These are phyloP conservation scores for Chaetoceros muelleri DNA, from an alignment of 108 stramenopile genomes.

Conservation along the genomic window DNA sequence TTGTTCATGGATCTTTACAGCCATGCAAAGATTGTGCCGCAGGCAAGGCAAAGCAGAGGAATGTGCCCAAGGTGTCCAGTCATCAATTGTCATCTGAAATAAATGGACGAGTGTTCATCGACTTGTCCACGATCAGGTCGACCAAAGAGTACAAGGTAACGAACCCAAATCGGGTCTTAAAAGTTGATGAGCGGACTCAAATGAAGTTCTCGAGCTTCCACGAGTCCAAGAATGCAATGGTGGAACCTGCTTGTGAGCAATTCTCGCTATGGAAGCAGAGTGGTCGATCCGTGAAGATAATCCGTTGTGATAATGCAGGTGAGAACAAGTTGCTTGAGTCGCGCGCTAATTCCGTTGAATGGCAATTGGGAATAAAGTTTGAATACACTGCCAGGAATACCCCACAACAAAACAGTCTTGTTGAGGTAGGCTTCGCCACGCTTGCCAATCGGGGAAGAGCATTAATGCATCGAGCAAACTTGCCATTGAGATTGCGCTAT, in stretches of 20 bases:
- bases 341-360: conserved; percentile 1
- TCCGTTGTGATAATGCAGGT: conserved; percentile 10
- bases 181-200: conserved; percentile 10
- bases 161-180: neutral
- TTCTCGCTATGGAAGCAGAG: conserved; percentile 4
- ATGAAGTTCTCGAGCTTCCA: conserved; percentile 8
- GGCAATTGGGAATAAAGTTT: conserved; percentile 12
- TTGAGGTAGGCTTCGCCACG: conserved; percentile 17
- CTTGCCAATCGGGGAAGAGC: conserved; percentile 1
- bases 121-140: conserved; percentile 2
- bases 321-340: conserved; percentile 9
- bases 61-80: conserved; percentile 4
- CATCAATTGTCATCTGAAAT: neutral
- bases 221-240: conserved; percentile 6
- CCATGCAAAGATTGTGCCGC: conserved; percentile 17
- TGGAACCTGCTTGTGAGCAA: conserved; percentile 7
- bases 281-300: conserved; percentile 4
- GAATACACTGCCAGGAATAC: conserved; percentile 18
- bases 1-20: conserved; percentile 11
- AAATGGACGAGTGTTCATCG: conserved; percentile 9
- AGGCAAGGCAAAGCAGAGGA: conserved; percentile 16
- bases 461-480: conserved; percentile 1
- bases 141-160: neutral
- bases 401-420: conserved; percentile 21
- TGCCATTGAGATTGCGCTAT: conserved; percentile 1